Evolutionary conservation across 129 eudicot genomes (phyloP).

Genomic region (Solidago caesia): DNA sequence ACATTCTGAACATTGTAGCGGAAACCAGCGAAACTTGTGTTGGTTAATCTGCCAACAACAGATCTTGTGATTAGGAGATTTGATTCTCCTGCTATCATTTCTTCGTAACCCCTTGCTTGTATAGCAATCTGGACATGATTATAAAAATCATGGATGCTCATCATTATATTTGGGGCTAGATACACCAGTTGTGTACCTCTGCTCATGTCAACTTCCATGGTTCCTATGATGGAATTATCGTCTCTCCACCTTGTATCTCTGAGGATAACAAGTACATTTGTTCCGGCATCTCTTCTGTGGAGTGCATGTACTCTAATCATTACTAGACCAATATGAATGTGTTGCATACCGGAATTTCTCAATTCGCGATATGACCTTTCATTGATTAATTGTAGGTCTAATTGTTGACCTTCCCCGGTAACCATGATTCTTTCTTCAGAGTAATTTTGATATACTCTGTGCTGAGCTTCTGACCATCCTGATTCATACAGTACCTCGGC

Average conservation of each 20-base stretch:
- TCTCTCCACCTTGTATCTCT: constrained; percentile 4
- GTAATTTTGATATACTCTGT: too few relatives aligned
- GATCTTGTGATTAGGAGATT: background rate
- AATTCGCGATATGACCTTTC: too few relatives aligned
- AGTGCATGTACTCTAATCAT: background rate
- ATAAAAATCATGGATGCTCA: background rate
- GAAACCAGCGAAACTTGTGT: background rate
- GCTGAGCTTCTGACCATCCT: too few relatives aligned
- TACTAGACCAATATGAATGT: too few relatives aligned
- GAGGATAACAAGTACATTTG: background rate
- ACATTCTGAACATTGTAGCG: background rate
- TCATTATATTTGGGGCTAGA: background rate
- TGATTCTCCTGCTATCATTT: background rate
- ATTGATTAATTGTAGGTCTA: too few relatives aligned
- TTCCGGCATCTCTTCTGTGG: background rate
- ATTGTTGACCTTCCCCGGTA: too few relatives aligned
- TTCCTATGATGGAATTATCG: background rate
- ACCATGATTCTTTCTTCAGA: too few relatives aligned
- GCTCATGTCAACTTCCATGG: background rate
- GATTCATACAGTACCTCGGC: too few relatives aligned
- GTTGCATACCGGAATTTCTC: too few relatives aligned
- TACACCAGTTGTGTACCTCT: background rate
- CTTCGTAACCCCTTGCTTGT: background rate
- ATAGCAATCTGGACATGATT: background rate
- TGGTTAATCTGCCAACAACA: background rate